Evolutionary conservation across 257 asterid genomes (phyloP).

Genomic region (Oldenlandia corymbosa): DNA sequence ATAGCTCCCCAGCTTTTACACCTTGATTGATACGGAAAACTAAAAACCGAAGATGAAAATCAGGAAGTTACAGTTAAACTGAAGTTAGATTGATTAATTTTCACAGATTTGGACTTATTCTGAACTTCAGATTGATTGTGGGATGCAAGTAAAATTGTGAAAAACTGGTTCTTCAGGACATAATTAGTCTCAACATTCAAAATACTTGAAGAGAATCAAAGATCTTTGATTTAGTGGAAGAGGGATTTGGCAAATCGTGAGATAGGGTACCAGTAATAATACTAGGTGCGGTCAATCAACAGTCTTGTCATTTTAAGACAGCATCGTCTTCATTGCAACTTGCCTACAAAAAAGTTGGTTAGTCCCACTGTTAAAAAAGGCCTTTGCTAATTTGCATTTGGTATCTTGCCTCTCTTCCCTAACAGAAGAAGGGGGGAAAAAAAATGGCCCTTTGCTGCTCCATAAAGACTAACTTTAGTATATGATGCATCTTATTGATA

Average conservation of each 20-base stretch:
- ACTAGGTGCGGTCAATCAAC: constrained; percentile 35
- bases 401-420: constrained; percentile 11
- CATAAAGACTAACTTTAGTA: too few relatives aligned
- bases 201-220: too few relatives aligned
- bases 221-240: constrained; percentile 17
- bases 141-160: neutral
- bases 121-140: neutral
- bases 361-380: neutral
- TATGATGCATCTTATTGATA: neutral
- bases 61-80: too few relatives aligned
- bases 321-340: constrained; percentile 12
- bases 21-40: constrained; percentile 4
- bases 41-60: too few relatives aligned
- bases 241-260: constrained; percentile 34
- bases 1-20: too few relatives aligned
- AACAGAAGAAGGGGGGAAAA: too few relatives aligned
- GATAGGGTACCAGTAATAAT: constrained; percentile 35
- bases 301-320: constrained; percentile 21
- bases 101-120: too few relatives aligned
- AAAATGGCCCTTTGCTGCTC: constrained; percentile 1
- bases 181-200: too few relatives aligned
- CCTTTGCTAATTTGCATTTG: neutral
- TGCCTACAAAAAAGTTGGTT: constrained; percentile 1
- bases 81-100: too few relatives aligned
- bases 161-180: neutral